Conservation (phyloP, 371 early-diverging fungal species). For the Sporodiniella umbellata region DNA sequence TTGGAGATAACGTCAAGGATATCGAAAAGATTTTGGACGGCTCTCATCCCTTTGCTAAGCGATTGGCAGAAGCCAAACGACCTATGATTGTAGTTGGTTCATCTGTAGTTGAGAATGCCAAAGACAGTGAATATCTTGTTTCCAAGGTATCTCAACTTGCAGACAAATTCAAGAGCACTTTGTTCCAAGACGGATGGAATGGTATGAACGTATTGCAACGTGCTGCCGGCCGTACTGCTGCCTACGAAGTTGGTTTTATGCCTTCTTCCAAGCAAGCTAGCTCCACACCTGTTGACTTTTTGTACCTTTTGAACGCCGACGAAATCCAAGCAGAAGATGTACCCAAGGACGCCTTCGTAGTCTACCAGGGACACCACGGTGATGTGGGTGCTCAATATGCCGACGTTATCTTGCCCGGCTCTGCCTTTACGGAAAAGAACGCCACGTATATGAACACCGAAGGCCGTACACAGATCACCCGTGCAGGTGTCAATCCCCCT, state of each 20-base stretch:
- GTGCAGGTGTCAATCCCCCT: conserved; percentile 91
- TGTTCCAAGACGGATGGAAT: conserved; percentile 83
- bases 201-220: conserved; percentile 89
- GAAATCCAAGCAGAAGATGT: conserved; percentile 72
- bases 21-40: conserved; percentile 73
- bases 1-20: conserved; percentile 68
- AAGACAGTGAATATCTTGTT: conserved; percentile 68
- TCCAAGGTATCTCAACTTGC: conserved; percentile 68
- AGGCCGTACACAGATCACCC: conserved; percentile 90
- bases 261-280: conserved; percentile 50
- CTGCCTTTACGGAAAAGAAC: conserved; percentile 97
- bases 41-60: conserved; percentile 71
- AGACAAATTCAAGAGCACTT: conserved; percentile 63
- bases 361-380: conserved; percentile 98
- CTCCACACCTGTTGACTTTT: conserved; percentile 59
- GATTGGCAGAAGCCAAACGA: conserved; percentile 80
- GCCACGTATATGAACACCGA: conserved; percentile 93
- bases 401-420: conserved; percentile 93
- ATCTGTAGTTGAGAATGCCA: conserved; percentile 71
- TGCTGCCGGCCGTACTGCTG: conserved; percentile 85
- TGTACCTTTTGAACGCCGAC: conserved; percentile 94
- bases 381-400: conserved; percentile 94
- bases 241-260: conserved; percentile 87
- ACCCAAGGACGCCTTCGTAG: conserved; percentile 91
- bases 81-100: conserved; percentile 92